Base-by-base conservation (phyloP, 1,139 yeast genomes). In the Chernovozyma aurita region DNA sequence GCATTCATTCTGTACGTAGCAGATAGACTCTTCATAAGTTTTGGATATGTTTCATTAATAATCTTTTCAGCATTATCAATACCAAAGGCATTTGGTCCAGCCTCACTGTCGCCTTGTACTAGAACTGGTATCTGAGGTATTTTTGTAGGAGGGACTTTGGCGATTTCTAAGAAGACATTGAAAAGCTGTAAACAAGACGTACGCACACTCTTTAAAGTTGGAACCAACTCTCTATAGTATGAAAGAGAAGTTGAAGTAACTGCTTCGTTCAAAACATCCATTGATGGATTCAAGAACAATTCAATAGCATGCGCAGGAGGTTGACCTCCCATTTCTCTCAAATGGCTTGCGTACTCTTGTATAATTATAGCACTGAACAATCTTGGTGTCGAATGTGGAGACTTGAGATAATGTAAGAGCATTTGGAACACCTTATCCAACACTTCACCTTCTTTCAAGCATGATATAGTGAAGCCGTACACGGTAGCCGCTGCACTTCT, bases 1-100 rank as follows among this genome's bases (percentile, higher is more conserved):
- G 90, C 79, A 20, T 82, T 60, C 54, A 88, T 76, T 43, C 92
- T 79, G 46, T 79, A 74, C 3, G 87, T 72, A 3, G 95, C 78
- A n/a, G 84, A 70, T 49, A 94, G 63, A 8, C 72, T 55, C 41
- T 77, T 78, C 45, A 78, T 66, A 45, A 88, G 62, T 52, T 83
- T 84, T 15, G 75, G 77, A 55, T 77, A 87, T 4, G 80, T 76
- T 35, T 81, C 87, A 35, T 67, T 65, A 24, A 82, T 67, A 7
- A 90, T 73, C 45, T 76, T 75, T 41, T 83, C 84, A 1, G 97
- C 97, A 46, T 78, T 77, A 30, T 75, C 84, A 33, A 92, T 58
- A 9, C 87, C 77, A 59, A 94, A 94, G 0, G 97, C 97, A 47
- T 83, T 90, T 1, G 95, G 90, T 1, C 97, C 97, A 4, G 97